These are phyloP conservation scores for Betula pendula DNA, from an alignment of 306 rosid species.

Conservation along the genomic window DNA sequence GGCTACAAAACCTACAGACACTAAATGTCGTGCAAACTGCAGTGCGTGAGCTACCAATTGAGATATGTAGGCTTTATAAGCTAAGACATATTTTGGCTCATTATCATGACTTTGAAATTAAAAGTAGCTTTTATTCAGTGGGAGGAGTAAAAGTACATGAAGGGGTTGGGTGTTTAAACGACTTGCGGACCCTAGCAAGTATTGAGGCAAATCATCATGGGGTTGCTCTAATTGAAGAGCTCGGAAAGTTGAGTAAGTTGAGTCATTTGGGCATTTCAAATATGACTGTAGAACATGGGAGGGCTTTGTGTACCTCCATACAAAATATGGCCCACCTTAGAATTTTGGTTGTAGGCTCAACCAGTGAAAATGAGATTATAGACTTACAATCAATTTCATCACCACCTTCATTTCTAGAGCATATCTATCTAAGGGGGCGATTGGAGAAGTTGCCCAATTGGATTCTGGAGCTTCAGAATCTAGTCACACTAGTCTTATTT, in stretches of 20 bases:
- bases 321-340: conserved; percentile 21
- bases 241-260: conserved; percentile 3
- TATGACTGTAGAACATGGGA: background rate
- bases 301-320: background rate
- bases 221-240: background rate
- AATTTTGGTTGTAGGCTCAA: background rate
- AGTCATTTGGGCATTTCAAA: background rate
- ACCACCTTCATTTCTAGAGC: conserved; percentile 1
- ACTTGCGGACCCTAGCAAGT: background rate
- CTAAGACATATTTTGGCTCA: conserved; percentile 8
- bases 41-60: background rate
- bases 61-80: background rate
- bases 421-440: conserved; percentile 14
- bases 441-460: conserved; percentile 20
- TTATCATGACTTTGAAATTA: background rate
- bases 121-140: background rate
- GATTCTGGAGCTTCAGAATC: conserved; percentile 7
- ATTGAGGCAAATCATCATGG: conserved; percentile 11
- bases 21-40: background rate
- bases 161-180: conserved; percentile 11
- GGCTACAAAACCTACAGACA: conserved; percentile 1
- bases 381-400: conserved; percentile 7
- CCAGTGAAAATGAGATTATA: conserved; percentile 18
- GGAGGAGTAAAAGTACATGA: conserved; percentile 5
- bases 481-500: background rate